Base-by-base conservation (phyloP, 2,329 filamentous ascomycete genomes). In the Cladosporium cucumerinum region DNA sequence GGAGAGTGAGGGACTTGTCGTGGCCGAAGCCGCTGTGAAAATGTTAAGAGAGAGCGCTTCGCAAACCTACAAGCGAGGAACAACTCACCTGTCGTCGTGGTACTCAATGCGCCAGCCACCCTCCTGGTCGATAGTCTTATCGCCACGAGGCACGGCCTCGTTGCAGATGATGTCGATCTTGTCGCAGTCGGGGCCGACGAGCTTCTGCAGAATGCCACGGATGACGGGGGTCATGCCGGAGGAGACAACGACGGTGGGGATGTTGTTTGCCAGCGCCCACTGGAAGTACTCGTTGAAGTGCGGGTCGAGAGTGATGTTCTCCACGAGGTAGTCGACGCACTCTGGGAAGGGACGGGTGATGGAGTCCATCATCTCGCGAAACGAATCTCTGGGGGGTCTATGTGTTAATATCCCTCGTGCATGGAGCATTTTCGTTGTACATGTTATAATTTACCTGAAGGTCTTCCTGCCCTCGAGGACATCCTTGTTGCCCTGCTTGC, bases 211-310 rank as follows among this genome's bases (percentile, higher is more conserved):
- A 69, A 98, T 83, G 18, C 91, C 92, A 67, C 88, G 87, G 76
- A 99, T 97, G 72, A 98, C 87, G 43, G 94, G 94, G 71, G 88
- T 85, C 95, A 99, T 98, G 69, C 95, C 95, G 52, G 91, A 92
- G 68, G 90, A 95, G 36, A 99, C 83, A 25, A 99, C 91, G 23
- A 98, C 93, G 68, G 97, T 90, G 28, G 95, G 95, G 16, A 98
- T 87, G 76, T 96, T 93, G 79, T 94, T 88, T 68, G 84, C 82
- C 67, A 87, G 85, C 34, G 89, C 86, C 91, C 92, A 99, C 70
- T 87, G 79, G 80, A 93, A 94, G 80, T 98, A 99, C 71, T 90
- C 87, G 74, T 87, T 87, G 83, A 98, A 99, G 71, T 89, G 84
- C 0, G 93, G 92, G 80, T 99, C 95, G 57, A 98, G 85, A 76